Conservation (phyloP, 768 basidiomycete species). For the Suillus brevipes region DNA sequence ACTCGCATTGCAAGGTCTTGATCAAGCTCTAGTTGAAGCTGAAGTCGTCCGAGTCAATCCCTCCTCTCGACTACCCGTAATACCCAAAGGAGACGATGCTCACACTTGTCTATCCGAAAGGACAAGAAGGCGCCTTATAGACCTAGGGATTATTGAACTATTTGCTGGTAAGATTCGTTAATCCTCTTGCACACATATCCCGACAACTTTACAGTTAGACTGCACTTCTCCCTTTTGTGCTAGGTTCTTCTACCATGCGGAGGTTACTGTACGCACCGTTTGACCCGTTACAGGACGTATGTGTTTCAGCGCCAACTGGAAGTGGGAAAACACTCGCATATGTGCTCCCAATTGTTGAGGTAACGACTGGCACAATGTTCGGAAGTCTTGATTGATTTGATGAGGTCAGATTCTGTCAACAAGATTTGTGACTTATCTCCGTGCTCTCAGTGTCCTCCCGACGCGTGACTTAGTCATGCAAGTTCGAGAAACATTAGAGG, state of each 20-base stretch:
- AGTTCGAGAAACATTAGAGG: constrained; percentile 91
- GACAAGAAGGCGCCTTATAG: constrained; percentile 61
- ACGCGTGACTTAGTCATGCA: constrained; percentile 92
- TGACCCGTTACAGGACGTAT: constrained; percentile 73
- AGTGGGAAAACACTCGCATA: constrained; percentile 99
- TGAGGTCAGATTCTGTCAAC: constrained; percentile 62
- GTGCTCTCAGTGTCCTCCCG: constrained; percentile 88
- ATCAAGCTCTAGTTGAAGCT: constrained; percentile 69
- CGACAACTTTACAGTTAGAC: constrained; percentile 67
- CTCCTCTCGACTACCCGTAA: constrained; percentile 44
- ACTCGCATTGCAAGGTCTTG: constrained; percentile 79
- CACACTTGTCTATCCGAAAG: constrained; percentile 55
- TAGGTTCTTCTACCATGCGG: constrained; percentile 44
- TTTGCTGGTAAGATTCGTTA: constrained; percentile 71
- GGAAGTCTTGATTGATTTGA: background rate
- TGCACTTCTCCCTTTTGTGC: constrained; percentile 77
- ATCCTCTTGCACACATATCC: constrained; percentile 4
- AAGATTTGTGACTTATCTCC: constrained; percentile 76
- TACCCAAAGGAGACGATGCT: constrained; percentile 36
- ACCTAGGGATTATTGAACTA: constrained; percentile 78
- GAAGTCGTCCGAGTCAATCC: constrained; percentile 72
- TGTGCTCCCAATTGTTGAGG: constrained; percentile 89
- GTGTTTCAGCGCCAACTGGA: constrained; percentile 95
- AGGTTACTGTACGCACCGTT: constrained; percentile 64
- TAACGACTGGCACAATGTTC: constrained; percentile 27